Evolutionary conservation across 163 green algal species (phyloP), one percentile per base, ranked within the genome.

Genomic region (Scenedesmus sp.): DNA sequence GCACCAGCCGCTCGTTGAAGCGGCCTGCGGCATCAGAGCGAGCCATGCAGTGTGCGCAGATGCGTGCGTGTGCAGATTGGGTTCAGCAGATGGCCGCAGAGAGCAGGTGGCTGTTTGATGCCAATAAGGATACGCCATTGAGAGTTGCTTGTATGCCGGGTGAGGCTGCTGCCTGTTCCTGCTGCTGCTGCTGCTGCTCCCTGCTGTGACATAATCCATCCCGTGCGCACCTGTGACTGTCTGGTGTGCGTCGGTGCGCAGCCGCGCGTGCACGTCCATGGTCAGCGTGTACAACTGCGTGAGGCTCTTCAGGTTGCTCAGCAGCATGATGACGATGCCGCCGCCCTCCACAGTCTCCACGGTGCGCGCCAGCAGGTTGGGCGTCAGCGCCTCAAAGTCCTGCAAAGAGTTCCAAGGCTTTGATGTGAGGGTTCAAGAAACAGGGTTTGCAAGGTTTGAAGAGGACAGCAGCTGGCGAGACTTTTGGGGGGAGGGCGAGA

Each of bases 321-420:
- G 95, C 84, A 99, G 96, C 92, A 99, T 85, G 16, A 99, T 96
- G 46, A 99, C 95, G 59, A 99, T 94, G 74, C 98, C 98, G 56
- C 98, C 98, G 76, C 98, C 98, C 94, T 99, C 98, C 77, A 99
- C 98, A 3, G 98, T 99, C 96, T 99, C 98, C 2, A 99, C 96
- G 0, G 98, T 99, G 81, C 98, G 96, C 0, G 98, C 98, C 91
- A 99, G 94, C 85, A 99, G 95, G 94, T 99, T 99, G 86, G 98
- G 98, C 0, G 98, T 99, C 52, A 99, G 90, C 4, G 98, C 98
- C 95, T 99, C 98, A 96, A 99, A 99, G 93, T 99, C 98, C 97
- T 99, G 96, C 46, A 82, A 16, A 52, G 70, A 23, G 70, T 79
- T 4, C 66, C 64, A 73, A 20, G 12, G 9, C 3, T 3, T 73